phyloP scores from a whole-genome alignment of 805 yeast genomes.

The Lipomyces oligophaga region DNA sequence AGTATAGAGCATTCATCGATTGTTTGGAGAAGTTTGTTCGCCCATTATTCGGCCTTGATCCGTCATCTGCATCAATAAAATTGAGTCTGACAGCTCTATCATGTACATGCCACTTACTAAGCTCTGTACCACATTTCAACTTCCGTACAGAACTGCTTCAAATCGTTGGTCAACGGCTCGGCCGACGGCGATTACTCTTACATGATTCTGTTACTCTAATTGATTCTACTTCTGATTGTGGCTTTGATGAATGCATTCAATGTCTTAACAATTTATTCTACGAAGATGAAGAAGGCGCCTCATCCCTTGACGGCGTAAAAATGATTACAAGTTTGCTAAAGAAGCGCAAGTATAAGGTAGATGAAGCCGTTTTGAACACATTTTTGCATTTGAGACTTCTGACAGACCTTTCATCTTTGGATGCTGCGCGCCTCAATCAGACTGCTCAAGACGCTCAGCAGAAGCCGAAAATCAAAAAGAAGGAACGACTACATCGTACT shows the following conservation, averaged over 20 bases:
- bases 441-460: slow-evolving; percentile 1
- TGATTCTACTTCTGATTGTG: slow-evolving; percentile 36
- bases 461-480: slow-evolving; percentile 59
- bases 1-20: slow-evolving; percentile 66
- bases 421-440: slow-evolving; percentile 30
- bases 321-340: slow-evolving; percentile 65
- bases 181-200: slow-evolving; percentile 40
- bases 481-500: slow-evolving; percentile 86
- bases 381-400: slow-evolving; percentile 56
- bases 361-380: slow-evolving; percentile 73
- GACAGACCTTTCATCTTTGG: slow-evolving; percentile 36
- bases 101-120: slow-evolving; percentile 74
- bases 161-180: slow-evolving; percentile 63
- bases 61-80: slow-evolving; percentile 25
- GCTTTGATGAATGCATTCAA: slow-evolving; percentile 57
- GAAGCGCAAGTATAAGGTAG: slow-evolving; percentile 72
- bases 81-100: slow-evolving; percentile 49
- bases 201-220: slow-evolving; percentile 34
- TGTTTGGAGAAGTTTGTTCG: slow-evolving; percentile 41
- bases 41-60: slow-evolving; percentile 23
- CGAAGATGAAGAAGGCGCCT: slow-evolving; percentile 78
- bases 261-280: slow-evolving; percentile 65
- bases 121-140: slow-evolving; percentile 73
- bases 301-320: slow-evolving; percentile 69
- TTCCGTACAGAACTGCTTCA: slow-evolving; percentile 70